These are phyloP conservation scores for Apiospora rasikravindrae DNA, from an alignment of 2,329 filamentous ascomycete genomes.

Conservation along the genomic window DNA sequence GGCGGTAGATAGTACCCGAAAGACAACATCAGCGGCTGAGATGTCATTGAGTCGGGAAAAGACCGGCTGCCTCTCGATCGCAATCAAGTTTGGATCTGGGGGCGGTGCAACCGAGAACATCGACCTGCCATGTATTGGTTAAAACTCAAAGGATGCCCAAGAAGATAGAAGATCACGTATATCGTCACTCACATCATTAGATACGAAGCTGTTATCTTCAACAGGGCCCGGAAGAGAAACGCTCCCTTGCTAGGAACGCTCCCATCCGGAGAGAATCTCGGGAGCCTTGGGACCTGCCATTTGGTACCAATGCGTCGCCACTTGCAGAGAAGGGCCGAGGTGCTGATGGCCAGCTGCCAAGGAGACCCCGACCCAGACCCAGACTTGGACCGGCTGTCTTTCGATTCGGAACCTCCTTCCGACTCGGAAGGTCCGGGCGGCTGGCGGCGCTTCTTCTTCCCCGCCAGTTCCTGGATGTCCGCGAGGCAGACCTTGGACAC, in stretches of 20 bases:
- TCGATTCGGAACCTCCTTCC: too few relatives aligned
- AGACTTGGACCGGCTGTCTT: too few relatives aligned
- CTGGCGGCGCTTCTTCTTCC: neutral
- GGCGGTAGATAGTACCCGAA: neutral
- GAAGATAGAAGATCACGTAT: neutral
- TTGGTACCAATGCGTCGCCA: slow-evolving; percentile 19
- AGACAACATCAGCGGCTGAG: neutral
- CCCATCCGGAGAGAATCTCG: neutral
- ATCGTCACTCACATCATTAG: neutral
- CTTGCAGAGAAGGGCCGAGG: slow-evolving; percentile 8
- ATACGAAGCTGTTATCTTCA: neutral
- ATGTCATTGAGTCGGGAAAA: slow-evolving; percentile 1
- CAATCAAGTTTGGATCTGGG: slow-evolving; percentile 12
- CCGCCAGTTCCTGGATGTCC: neutral
- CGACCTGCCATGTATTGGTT: neutral
- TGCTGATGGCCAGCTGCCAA: neutral
- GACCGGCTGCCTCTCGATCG: neutral
- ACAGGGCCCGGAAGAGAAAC: neutral
- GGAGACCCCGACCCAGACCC: too few relatives aligned
- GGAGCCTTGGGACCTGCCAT: neutral
- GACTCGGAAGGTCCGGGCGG: neutral
- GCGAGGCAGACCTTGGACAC: neutral
- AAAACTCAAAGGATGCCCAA: neutral
- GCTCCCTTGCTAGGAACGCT: neutral
- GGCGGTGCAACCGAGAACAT: neutral